Conservation (phyloP, 2,329 filamentous ascomycete species). For the Fusarium buxicola region DNA sequence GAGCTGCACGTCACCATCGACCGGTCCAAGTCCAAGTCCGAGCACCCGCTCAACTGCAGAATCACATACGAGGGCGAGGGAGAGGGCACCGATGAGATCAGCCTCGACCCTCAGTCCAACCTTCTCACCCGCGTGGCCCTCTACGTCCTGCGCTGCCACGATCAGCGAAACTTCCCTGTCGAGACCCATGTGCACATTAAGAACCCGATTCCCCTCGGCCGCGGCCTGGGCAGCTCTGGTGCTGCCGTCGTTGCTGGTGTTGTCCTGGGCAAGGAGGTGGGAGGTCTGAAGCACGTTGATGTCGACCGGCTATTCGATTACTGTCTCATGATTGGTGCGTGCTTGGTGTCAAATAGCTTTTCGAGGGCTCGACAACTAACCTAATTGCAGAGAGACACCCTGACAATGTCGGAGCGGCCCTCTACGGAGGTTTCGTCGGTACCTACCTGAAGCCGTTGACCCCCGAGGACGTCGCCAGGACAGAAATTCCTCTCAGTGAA, state of each 20-base stretch:
- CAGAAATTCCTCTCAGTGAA: slow-evolving; percentile 94
- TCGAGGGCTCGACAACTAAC: slow-evolving; percentile 21
- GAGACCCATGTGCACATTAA: slow-evolving; percentile 94
- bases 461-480: slow-evolving; percentile 87
- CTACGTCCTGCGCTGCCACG: slow-evolving; percentile 94
- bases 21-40: slow-evolving; percentile 63
- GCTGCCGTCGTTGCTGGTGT: slow-evolving; percentile 96
- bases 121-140: slow-evolving; percentile 94
- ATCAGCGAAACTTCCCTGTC: slow-evolving; percentile 82
- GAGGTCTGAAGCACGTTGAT: slow-evolving; percentile 77
- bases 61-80: slow-evolving; percentile 91
- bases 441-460: slow-evolving; percentile 95
- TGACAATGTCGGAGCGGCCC: slow-evolving; percentile 92
- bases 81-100: slow-evolving; percentile 77
- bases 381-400: slow-evolving; percentile 77
- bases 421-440: slow-evolving; percentile 96
- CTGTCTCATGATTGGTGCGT: slow-evolving; percentile 91
- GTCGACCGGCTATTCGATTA: slow-evolving; percentile 92
- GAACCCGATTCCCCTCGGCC: slow-evolving; percentile 93
- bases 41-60: slow-evolving; percentile 81
- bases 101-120: slow-evolving; percentile 86
- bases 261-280: slow-evolving; percentile 90
- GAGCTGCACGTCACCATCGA: slow-evolving; percentile 86
- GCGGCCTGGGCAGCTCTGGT: slow-evolving; percentile 93
- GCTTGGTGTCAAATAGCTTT: not conserved